Evolutionary conservation across 164 flowering plant species (phyloP).

Genomic region (Nelumbo lutea): DNA sequence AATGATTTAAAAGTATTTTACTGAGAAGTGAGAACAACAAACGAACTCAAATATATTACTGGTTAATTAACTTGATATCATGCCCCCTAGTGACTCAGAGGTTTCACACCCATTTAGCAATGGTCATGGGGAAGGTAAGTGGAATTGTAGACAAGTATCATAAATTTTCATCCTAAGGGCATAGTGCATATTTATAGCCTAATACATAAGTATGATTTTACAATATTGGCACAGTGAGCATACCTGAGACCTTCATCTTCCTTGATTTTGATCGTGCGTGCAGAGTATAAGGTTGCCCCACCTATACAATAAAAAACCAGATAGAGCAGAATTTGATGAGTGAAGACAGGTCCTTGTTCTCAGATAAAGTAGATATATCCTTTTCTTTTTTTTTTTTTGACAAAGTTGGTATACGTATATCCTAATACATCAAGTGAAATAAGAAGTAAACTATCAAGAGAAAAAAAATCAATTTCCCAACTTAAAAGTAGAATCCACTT

Average conservation of each 20-base stretch:
- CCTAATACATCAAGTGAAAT: background rate
- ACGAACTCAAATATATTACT: no score
- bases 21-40: no score
- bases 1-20: background rate
- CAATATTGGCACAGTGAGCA: background rate
- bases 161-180: background rate
- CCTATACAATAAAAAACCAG: constrained; percentile 32
- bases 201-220: background rate
- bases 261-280: constrained; percentile 75
- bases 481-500: no score
- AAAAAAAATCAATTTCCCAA: background rate
- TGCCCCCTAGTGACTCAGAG: no score
- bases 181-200: background rate
- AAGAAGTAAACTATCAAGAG: background rate
- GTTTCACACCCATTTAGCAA: background rate
- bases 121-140: background rate
- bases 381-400: no score
- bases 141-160: background rate
- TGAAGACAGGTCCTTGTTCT: background rate
- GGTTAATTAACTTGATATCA: no score
- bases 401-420: background rate
- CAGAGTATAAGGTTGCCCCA: constrained; percentile 65
- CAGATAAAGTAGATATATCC: background rate
- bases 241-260: constrained; percentile 85
- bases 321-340: background rate